Conservation (phyloP, 371 early-diverging fungal species). For the Rhizopus arrhizus region DNA sequence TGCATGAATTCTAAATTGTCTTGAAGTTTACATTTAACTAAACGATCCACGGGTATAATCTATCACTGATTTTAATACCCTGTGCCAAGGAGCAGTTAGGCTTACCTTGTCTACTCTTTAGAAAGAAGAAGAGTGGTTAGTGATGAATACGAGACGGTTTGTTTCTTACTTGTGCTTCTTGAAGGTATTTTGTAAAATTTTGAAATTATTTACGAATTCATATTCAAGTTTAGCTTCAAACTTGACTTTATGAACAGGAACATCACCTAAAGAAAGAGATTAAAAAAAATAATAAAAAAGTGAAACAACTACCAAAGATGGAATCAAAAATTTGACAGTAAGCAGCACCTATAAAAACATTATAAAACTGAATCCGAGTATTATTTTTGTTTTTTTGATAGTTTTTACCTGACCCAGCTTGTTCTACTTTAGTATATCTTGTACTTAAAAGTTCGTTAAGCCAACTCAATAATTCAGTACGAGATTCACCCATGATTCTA, state of each 20-base stretch:
- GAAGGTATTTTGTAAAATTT: constrained; percentile 84
- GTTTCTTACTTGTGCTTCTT: constrained; percentile 71
- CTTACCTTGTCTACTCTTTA: constrained; percentile 29
- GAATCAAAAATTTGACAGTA: constrained; percentile 93
- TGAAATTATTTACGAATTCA: constrained; percentile 90
- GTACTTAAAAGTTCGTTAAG: constrained; percentile 86
- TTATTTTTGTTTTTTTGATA: no score
- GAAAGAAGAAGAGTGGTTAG: not conserved
- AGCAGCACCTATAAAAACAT: constrained; percentile 67
- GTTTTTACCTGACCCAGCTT: constrained; percentile 90
- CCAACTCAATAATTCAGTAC: constrained; percentile 90
- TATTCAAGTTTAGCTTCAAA: constrained; percentile 91
- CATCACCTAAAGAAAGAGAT: constrained; percentile 50
- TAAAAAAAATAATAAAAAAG: not conserved
- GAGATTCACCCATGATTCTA: constrained; percentile 70
- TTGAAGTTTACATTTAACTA: constrained; percentile 91
- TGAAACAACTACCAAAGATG: constrained; percentile 70
- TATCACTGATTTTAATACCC: constrained; percentile 16
- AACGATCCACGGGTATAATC: constrained; percentile 80
- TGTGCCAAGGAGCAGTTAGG: not conserved
- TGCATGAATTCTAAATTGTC: constrained; percentile 96
- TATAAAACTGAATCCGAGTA: not conserved
- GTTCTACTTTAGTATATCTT: constrained; percentile 90
- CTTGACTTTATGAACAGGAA: constrained; percentile 84
- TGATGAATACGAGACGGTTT: no score